Evolutionary conservation across 768 basidiomycete species (phyloP).

Genomic region (Daedaleopsis sinensis): DNA sequence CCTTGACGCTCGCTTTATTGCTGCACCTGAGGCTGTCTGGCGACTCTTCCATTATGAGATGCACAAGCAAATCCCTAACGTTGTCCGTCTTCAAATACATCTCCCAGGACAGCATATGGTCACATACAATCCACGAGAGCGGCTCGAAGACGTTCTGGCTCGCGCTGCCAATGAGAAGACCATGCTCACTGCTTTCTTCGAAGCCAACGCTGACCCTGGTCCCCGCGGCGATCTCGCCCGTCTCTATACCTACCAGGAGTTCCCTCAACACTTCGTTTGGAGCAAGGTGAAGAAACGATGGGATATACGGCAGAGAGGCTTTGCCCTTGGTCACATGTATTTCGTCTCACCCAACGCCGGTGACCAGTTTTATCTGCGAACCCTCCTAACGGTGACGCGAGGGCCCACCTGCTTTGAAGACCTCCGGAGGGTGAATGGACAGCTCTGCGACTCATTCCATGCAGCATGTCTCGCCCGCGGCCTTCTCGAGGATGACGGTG

Average conservation of each 20-base stretch:
- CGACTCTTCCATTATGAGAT: no score
- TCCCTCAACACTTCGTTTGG: slow-evolving; percentile 37
- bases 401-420: slow-evolving; percentile 6
- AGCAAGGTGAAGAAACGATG: slow-evolving; percentile 29
- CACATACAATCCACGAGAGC: no score
- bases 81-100: no score
- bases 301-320: slow-evolving; percentile 30
- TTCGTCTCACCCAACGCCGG: slow-evolving; percentile 39
- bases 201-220: slow-evolving; percentile 10
- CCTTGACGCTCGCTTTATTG: no score
- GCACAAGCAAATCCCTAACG: no score
- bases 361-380: slow-evolving; percentile 44
- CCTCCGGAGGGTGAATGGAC: slow-evolving; percentile 15
- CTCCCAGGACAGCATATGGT: no score
- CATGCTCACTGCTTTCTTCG: slow-evolving; percentile 31
- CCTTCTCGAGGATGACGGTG: slow-evolving; percentile 46
- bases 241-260: slow-evolving; percentile 39
- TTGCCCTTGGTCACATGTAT: slow-evolving; percentile 46
- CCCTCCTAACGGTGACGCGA: slow-evolving; percentile 41
- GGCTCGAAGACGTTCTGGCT: no score
- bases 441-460: slow-evolving; percentile 33
- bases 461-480: slow-evolving; percentile 42
- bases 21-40: no score
- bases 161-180: slow-evolving; percentile 40
- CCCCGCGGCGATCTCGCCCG: slow-evolving; percentile 9